Conservation (phyloP, 2,329 filamentous ascomycete species). For the Colletotrichum godetiae region DNA sequence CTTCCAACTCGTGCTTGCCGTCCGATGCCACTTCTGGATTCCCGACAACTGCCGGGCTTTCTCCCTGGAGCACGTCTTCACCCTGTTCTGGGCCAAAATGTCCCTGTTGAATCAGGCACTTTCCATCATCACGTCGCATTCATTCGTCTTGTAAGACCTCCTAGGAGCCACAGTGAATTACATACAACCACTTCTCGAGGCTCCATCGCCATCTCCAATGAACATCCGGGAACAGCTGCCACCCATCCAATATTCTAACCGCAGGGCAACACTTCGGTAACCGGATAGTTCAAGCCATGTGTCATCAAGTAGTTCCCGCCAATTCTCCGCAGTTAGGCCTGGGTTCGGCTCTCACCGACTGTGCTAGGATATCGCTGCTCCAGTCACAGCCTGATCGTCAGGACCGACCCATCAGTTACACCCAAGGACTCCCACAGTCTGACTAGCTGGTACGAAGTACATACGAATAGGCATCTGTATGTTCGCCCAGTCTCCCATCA, state of each 20-base stretch:
- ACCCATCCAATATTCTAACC: not conserved
- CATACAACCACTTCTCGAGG: not conserved
- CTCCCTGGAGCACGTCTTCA: not conserved
- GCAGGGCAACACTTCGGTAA: not conserved
- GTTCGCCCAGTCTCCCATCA: conserved; percentile 4
- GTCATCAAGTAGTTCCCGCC: conserved; percentile 8
- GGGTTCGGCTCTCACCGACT: conserved; percentile 6
- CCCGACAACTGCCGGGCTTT: conserved; percentile 21
- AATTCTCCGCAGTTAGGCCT: conserved; percentile 27
- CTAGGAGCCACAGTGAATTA: too few species aligned
- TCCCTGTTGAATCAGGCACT: conserved; percentile 15
- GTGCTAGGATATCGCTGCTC: conserved; percentile 21
- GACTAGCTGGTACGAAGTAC: not conserved
- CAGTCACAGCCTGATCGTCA: conserved; percentile 28
- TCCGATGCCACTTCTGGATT: conserved; percentile 4
- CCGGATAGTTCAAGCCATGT: not conserved
- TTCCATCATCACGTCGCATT: conserved; percentile 24
- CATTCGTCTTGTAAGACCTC: not conserved
- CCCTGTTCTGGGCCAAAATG: conserved; percentile 6
- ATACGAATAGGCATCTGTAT: not conserved
- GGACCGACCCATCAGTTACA: conserved; percentile 16
- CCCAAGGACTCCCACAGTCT: not conserved
- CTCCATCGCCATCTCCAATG: not conserved
- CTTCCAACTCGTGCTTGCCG: not conserved
- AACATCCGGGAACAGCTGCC: not conserved